Evolutionary conservation across 176 grass and related monocot genomes (phyloP).

Genomic region (Oryza meyeriana): DNA sequence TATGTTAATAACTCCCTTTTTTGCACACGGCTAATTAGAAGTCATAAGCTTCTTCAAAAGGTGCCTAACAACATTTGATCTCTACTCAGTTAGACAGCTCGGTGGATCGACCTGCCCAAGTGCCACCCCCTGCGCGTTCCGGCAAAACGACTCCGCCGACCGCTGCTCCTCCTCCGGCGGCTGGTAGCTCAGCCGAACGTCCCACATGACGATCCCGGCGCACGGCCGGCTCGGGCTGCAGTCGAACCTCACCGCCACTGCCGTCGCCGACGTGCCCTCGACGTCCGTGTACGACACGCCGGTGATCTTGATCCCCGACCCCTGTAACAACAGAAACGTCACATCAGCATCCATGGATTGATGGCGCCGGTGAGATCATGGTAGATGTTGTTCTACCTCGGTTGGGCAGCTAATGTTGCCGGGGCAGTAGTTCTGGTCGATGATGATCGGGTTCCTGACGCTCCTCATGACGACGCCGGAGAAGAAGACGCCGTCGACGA

Average conservation of each 20-base stretch:
- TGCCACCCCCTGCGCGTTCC: constrained; percentile 33
- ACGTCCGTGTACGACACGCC: constrained; percentile 32
- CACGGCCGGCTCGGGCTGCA: constrained; percentile 57
- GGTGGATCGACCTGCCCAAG: constrained; percentile 35
- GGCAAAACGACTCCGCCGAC: constrained; percentile 41
- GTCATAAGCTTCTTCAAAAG: too few relatives aligned
- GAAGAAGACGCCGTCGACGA: constrained; percentile 37
- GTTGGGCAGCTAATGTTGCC: constrained; percentile 35
- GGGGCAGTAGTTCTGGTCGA: constrained; percentile 80
- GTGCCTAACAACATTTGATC: too few relatives aligned
- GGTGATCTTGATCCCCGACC: constrained; percentile 57
- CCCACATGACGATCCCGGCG: constrained; percentile 29
- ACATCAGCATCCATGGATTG: neutral
- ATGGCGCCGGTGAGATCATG: neutral
- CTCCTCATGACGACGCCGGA: constrained; percentile 27
- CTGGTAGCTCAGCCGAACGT: constrained; percentile 43
- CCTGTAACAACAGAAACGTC: constrained; percentile 25
- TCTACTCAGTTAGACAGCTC: constrained; percentile 25
- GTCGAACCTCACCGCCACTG: constrained; percentile 47
- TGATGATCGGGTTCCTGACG: constrained; percentile 53
- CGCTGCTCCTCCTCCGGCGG: neutral
- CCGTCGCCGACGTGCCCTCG: constrained; percentile 45
- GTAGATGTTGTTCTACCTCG: constrained; percentile 18
- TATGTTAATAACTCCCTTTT: too few relatives aligned
- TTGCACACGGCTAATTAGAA: too few relatives aligned